Conservation (phyloP, 1,284 basidiomycete genomes). For the Meripilus lineatus region DNA sequence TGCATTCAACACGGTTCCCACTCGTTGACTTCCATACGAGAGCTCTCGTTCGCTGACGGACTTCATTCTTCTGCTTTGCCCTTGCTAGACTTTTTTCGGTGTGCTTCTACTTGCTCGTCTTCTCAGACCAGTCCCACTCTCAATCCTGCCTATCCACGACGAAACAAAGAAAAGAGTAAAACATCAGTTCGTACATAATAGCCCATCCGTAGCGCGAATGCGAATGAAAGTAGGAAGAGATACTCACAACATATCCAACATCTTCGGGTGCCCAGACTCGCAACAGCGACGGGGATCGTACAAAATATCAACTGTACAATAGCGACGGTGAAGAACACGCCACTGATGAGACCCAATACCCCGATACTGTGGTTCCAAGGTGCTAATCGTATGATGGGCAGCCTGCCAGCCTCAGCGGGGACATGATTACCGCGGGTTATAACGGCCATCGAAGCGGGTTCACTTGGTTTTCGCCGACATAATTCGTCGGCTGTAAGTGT, state of each 20-base stretch:
- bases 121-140: constrained; percentile 96
- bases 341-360: constrained; percentile 87
- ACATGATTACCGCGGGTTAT: constrained; percentile 99
- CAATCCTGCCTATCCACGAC: constrained; percentile 80
- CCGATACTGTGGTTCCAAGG: constrained; percentile 95
- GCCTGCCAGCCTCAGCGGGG: constrained; percentile 99
- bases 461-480: constrained; percentile 89
- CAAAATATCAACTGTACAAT: constrained; percentile 94
- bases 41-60: constrained; percentile 11
- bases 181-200: too few relatives aligned
- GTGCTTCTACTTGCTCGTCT: constrained; percentile 75
- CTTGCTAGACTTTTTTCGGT: constrained; percentile 40
- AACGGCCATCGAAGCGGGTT: constrained; percentile 88
- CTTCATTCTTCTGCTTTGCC: constrained; percentile 18
- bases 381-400: constrained; percentile 86
- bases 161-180: not conserved
- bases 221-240: constrained; percentile 9
- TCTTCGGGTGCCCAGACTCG: constrained; percentile 97
- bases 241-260: constrained; percentile 94
- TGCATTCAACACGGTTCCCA: constrained; percentile 25
- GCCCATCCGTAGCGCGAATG: constrained; percentile 5
- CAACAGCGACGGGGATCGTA: constrained; percentile 84
- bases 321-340: constrained; percentile 87
- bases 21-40: constrained; percentile 39
- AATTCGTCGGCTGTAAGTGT: constrained; percentile 89